Percentiles rank a stretch among this genome's conserved stretches.
Evolutionary conservation across 495 filamentous ascomycete genomes (phyloP).

Genomic region (Copromyces sp.): DNA sequence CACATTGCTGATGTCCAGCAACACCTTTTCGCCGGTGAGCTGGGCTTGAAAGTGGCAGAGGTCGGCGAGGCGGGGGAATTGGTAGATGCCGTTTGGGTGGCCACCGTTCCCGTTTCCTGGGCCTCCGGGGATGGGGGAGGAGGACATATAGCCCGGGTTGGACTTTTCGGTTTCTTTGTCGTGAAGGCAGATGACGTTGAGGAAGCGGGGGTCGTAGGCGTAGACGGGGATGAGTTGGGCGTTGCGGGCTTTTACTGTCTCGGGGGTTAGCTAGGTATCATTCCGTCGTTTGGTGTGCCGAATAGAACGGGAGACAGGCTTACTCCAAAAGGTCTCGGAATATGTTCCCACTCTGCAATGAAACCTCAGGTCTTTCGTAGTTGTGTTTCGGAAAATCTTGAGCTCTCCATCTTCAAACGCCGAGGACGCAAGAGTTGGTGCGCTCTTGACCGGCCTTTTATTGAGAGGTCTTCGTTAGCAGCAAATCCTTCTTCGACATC

Average conservation of each 20-base stretch:
- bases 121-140: slow-evolving; percentile 1
- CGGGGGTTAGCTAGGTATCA: background rate
- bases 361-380: slow-evolving; percentile 21
- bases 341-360: slow-evolving; percentile 20
- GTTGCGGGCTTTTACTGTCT: slow-evolving; percentile 22
- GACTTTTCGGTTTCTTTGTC: slow-evolving; percentile 19
- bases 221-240: slow-evolving; percentile 28
- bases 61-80: slow-evolving; percentile 14
- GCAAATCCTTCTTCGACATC: background rate
- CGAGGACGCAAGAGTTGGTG: slow-evolving; percentile 12
- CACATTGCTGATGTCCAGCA: slow-evolving; percentile 24
- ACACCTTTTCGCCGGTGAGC: slow-evolving; percentile 24
- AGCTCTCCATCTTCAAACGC: slow-evolving; percentile 19
- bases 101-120: background rate
- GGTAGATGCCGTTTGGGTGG: slow-evolving; percentile 21
- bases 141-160: slow-evolving; percentile 9
- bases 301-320: background rate
- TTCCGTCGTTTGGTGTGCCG: background rate
- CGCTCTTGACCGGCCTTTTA: slow-evolving; percentile 18
- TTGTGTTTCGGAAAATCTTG: slow-evolving; percentile 24
- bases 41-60: slow-evolving; percentile 26
- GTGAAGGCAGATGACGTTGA: slow-evolving; percentile 23
- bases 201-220: slow-evolving; percentile 22
- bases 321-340: slow-evolving; percentile 28
- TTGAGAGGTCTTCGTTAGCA: background rate